Evolutionary conservation across 108 stramenopile genomes (phyloP).

Genomic region (Nannochloropsis granulata): DNA sequence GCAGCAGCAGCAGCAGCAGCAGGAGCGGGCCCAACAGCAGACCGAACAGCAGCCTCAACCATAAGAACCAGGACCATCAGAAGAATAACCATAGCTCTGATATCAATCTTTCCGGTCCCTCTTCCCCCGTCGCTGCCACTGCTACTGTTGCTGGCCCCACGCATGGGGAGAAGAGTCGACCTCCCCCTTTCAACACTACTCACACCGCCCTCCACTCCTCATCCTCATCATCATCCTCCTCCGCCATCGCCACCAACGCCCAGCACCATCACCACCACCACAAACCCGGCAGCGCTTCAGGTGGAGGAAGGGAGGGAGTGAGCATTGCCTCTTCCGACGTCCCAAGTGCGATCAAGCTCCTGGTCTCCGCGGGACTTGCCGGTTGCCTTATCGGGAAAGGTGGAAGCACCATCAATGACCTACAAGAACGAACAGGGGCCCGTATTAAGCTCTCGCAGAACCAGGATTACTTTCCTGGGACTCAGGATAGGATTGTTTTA

Average conservation of each 20-base stretch:
- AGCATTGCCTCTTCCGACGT: not conserved
- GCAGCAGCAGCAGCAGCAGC: too few relatives aligned
- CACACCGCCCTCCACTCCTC: too few relatives aligned
- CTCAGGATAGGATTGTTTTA: slow-evolving; percentile 25
- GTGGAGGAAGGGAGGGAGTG: not conserved
- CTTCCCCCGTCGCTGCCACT: not conserved
- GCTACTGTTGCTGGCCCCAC: not conserved
- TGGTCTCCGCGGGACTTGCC: slow-evolving; percentile 20
- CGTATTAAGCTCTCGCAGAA: slow-evolving; percentile 35
- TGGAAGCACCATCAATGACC: slow-evolving; percentile 19
- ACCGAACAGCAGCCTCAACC: too few relatives aligned
- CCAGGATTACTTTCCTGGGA: slow-evolving; percentile 33
- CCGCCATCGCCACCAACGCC: not conserved
- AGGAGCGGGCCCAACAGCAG: too few relatives aligned
- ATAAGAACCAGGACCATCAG: too few relatives aligned
- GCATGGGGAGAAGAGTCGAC: not conserved
- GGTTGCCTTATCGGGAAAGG: slow-evolving; percentile 34
- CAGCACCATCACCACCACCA: not conserved
- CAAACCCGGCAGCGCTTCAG: not conserved
- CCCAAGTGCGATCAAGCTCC: slow-evolving; percentile 15
- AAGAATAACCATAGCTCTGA: too few relatives aligned
- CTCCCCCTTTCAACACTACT: not conserved
- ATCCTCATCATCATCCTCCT: not conserved
- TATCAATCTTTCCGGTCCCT: too few relatives aligned
- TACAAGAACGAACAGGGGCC: slow-evolving; percentile 22